A percentile compares a stretch with the other conserved stretches of the same genome.
These are phyloP conservation scores for Daldinia concentrica DNA, from an alignment of 495 filamentous ascomycete genomes.

Conservation along the genomic window DNA sequence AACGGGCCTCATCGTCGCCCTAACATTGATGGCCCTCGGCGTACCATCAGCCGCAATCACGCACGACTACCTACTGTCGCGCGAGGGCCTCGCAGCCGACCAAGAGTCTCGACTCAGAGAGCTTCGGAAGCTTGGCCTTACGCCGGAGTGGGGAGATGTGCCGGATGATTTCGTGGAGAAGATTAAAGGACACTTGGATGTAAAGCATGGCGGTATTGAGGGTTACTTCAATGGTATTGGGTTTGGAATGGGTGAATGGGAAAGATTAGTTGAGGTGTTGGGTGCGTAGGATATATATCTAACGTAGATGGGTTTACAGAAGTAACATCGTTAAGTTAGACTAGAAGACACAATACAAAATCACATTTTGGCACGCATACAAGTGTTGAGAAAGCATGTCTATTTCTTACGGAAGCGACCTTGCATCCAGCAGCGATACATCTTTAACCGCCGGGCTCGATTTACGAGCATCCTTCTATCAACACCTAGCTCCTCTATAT, in stretches of 20 bases:
- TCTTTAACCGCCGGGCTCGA: conserved; percentile 86
- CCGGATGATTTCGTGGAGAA: conserved; percentile 63
- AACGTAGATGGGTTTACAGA: neutral
- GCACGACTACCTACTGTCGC: conserved; percentile 71
- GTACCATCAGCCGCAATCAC: conserved; percentile 65
- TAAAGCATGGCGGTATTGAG: conserved; percentile 67
- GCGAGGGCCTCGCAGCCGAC: conserved; percentile 66
- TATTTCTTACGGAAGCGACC: conserved; percentile 83
- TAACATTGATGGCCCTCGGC: conserved; percentile 67
- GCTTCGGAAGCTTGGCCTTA: conserved; percentile 72
- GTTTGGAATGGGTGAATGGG: conserved; percentile 54
- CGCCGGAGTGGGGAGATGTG: conserved; percentile 72
- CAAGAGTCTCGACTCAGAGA: conserved; percentile 70
- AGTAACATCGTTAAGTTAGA: neutral
- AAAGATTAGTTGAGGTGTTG: conserved; percentile 36
- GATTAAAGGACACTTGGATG: conserved; percentile 60
- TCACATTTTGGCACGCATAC: conserved; percentile 8
- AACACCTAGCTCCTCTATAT: conserved; percentile 78
- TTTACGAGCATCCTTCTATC: conserved; percentile 93
- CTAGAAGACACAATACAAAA: neutral
- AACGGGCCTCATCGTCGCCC: conserved; percentile 75
- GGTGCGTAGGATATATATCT: conserved; percentile 20
- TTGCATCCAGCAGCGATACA: conserved; percentile 99
- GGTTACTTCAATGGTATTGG: conserved; percentile 70
- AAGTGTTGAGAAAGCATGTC: conserved; percentile 20